These are phyloP conservation scores for Pseudopithomyces maydicus DNA, from an alignment of 2,329 filamentous ascomycete genomes.

Conservation along the genomic window DNA sequence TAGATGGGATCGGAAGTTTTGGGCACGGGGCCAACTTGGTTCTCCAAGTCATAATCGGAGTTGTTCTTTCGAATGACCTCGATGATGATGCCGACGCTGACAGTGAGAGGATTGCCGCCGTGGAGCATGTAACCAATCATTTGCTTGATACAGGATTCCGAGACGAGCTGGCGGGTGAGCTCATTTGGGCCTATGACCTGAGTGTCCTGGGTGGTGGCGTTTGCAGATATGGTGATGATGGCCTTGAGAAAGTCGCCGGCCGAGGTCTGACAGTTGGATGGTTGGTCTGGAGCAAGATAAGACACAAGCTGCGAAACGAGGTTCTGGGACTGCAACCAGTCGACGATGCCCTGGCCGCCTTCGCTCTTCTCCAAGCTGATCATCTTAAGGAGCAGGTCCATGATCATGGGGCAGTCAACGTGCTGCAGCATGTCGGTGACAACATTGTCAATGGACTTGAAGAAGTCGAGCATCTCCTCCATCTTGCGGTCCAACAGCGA, in stretches of 20 bases:
- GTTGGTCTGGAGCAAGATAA: conserved; percentile 83
- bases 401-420: conserved; percentile 96
- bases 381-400: conserved; percentile 96
- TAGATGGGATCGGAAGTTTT: conserved; percentile 95
- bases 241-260: conserved; percentile 98
- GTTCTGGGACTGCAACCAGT: conserved; percentile 93
- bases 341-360: conserved; percentile 88
- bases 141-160: conserved; percentile 77
- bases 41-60: conserved; percentile 96
- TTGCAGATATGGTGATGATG: conserved; percentile 98
- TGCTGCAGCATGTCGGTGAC: conserved; percentile 87
- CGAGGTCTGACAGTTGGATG: conserved; percentile 90
- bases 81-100: conserved; percentile 95
- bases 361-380: conserved; percentile 95
- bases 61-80: conserved; percentile 99
- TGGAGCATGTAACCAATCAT: conserved; percentile 91
- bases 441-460: conserved; percentile 82
- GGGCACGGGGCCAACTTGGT: conserved; percentile 78
- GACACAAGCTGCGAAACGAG: conserved; percentile 86
- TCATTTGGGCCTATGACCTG: conserved; percentile 99
- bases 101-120: conserved; percentile 91
- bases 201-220: conserved; percentile 96
- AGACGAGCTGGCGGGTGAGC: conserved; percentile 92
- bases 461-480: conserved; percentile 90
- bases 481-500: conserved; percentile 98